Evolutionary conservation across 352 stramenopile genomes (phyloP).

Genomic region (Plasmopara muralis): DNA sequence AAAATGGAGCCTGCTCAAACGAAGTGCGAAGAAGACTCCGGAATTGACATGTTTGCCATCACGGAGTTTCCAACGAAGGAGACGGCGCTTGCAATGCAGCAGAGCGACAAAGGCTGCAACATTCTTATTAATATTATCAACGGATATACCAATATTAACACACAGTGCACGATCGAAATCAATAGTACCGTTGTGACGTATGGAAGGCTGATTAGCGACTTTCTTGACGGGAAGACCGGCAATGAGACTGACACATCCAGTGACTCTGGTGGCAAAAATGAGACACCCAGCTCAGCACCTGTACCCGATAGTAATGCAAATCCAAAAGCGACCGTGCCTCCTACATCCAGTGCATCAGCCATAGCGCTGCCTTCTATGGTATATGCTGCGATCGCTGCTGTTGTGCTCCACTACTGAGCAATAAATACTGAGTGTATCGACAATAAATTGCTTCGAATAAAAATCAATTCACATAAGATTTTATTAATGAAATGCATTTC

Average conservation of each 20-base stretch:
- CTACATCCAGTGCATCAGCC: constrained; percentile 4
- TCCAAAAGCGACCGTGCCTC: constrained; percentile 6
- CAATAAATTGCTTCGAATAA: neutral
- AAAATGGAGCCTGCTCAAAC: constrained; percentile 15
- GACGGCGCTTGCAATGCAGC: constrained; percentile 15
- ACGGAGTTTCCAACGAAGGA: constrained; percentile 32
- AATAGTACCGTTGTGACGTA: constrained; percentile 33
- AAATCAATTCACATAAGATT: no score
- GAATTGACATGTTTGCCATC: constrained; percentile 45
- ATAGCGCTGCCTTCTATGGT: constrained; percentile 13
- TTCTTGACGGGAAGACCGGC: constrained; percentile 49
- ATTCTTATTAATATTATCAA: constrained; percentile 51
- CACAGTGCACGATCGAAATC: constrained; percentile 42
- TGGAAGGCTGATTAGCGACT: constrained; percentile 34
- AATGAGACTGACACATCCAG: constrained; percentile 39
- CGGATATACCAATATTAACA: constrained; percentile 38
- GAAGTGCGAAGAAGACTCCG: constrained; percentile 22
- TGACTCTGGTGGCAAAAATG: constrained; percentile 11
- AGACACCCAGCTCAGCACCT: constrained; percentile 15
- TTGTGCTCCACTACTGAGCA: constrained; percentile 12
- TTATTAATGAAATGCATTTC: no score
- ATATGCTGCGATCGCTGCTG: constrained; percentile 14
- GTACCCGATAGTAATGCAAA: constrained; percentile 9
- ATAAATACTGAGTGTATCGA: neutral
- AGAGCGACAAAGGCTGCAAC: constrained; percentile 27